Base-by-base conservation (phyloP, 2,329 filamentous ascomycete genomes). In the Penicillium sp. region DNA sequence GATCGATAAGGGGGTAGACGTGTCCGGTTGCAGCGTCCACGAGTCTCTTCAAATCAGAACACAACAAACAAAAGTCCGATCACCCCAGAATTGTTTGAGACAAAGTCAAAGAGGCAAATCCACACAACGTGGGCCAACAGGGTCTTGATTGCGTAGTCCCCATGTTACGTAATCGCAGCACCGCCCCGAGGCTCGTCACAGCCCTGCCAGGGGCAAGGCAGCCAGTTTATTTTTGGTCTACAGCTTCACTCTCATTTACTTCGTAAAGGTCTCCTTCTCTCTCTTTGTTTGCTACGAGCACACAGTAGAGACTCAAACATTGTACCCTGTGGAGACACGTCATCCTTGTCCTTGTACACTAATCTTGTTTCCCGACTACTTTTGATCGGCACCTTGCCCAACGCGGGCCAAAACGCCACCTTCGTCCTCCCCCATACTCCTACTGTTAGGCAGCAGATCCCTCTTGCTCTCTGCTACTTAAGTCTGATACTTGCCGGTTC, bases 361-460 rank as follows among this genome's bases (percentile, higher is more conserved):
- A 55, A 53, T 55, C 56, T 61, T 58, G 60, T 59, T 61, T 55
- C 53, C 39, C 52, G 52, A 51, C 41, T 51, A 34, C 54, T 57
- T 55, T 51, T 3, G 59, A 65, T 65, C 61, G 61, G 56, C 60
- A 41, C 47, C 47, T 58, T 51, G 54, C 55, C 54, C 54, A 59
- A 42, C 31, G 45, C 42, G 29, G 48, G 41, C 51, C 46, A 50
- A 45, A 52, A 39, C 55, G 60, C 61, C 60, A 63, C 59, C 21
- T 38, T 47, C 38, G 36, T 59, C 54, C 32, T 50, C 48, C 24
- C 24, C 24, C 24, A 46, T 47, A 50, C 48, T 56, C 45, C 45
- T 24, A 36, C 18, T 24, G 36, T 40, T 24, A 6, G 27, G 42
- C 27, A 49, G 32, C 16, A 13, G 34, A 36, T n/a, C 34, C n/a